These are phyloP conservation scores for Speleostelium caveatum DNA, from an alignment of 78 protist genomes.

Conservation along the genomic window DNA sequence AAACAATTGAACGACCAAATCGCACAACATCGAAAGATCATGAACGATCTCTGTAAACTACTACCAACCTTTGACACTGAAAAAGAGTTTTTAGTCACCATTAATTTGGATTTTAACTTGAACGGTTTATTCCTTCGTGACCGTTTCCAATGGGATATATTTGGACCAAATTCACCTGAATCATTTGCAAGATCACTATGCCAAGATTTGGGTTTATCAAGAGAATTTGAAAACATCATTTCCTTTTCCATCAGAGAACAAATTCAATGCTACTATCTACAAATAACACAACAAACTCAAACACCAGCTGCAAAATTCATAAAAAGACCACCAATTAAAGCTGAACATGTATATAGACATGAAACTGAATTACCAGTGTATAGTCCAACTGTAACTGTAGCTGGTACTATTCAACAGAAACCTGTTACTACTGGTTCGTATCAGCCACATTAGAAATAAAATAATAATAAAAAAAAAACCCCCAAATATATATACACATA, in stretches of 20 bases:
- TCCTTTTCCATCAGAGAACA: conserved; percentile 58
- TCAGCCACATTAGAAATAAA: too few species aligned
- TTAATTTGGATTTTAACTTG: conserved; percentile 48
- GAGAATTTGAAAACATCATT: conserved; percentile 69
- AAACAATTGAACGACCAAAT: neutral
- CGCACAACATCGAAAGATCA: conserved; percentile 10
- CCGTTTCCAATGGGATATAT: conserved; percentile 69
- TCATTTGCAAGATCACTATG: conserved; percentile 52
- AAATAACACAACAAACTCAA: conserved; percentile 12
- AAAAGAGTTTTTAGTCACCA: conserved; percentile 8
- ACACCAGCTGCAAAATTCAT: neutral
- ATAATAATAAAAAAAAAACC: too few species aligned
- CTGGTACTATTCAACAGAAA: too few species aligned
- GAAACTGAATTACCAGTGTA: conserved; percentile 8
- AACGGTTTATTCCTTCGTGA: conserved; percentile 45
- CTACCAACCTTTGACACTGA: conserved; percentile 16
- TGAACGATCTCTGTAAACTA: conserved; percentile 21
- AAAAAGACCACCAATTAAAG: neutral
- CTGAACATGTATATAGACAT: conserved; percentile 3
- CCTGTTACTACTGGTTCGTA: too few species aligned
- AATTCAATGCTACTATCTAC: conserved; percentile 30
- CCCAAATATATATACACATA: too few species aligned
- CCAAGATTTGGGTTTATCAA: conserved; percentile 64
- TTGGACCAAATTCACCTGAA: conserved; percentile 48
- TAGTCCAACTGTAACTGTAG: neutral